Evolutionary conservation across 768 basidiomycete species (phyloP).

Genomic region (Kwoniella sp.): DNA sequence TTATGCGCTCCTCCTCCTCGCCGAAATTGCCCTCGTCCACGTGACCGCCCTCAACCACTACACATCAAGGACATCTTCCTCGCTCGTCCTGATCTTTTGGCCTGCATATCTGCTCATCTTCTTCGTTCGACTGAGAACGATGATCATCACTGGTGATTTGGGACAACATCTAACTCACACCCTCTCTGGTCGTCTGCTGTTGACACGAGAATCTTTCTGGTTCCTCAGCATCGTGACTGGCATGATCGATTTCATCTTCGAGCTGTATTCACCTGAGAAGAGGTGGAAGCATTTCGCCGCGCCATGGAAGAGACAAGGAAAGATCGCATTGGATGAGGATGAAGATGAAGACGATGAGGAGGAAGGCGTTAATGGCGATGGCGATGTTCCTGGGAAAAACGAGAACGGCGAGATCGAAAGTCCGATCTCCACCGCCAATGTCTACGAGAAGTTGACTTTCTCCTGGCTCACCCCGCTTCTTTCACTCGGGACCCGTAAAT

Average conservation of each 20-base stretch:
- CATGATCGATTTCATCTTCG: conserved; percentile 49
- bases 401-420: conserved; percentile 60
- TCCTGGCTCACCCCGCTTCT: conserved; percentile 73
- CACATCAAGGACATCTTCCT: conserved; percentile 69
- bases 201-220: conserved; percentile 44
- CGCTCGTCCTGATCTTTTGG: conserved; percentile 78
- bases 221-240: conserved; percentile 48
- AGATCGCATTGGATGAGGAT: conserved; percentile 47
- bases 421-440: conserved; percentile 73
- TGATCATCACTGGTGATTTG: conserved; percentile 42
- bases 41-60: conserved; percentile 72
- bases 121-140: conserved; percentile 67
- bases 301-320: conserved; percentile 34
- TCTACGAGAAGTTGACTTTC: conserved; percentile 77
- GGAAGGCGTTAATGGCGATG: conserved; percentile 38
- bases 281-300: conserved; percentile 36
- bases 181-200: conserved; percentile 24
- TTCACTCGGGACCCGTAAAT: conserved; percentile 56
- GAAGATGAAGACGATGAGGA: conserved; percentile 53
- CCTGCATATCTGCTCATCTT: conserved; percentile 64
- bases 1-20: conserved; percentile 65
- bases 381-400: conserved; percentile 34
- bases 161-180: conserved; percentile 46
- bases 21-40: conserved; percentile 60
- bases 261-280: conserved; percentile 43